Base-by-base conservation (phyloP, 2,329 filamentous ascomycete genomes). In the Fusarium sp. region DNA sequence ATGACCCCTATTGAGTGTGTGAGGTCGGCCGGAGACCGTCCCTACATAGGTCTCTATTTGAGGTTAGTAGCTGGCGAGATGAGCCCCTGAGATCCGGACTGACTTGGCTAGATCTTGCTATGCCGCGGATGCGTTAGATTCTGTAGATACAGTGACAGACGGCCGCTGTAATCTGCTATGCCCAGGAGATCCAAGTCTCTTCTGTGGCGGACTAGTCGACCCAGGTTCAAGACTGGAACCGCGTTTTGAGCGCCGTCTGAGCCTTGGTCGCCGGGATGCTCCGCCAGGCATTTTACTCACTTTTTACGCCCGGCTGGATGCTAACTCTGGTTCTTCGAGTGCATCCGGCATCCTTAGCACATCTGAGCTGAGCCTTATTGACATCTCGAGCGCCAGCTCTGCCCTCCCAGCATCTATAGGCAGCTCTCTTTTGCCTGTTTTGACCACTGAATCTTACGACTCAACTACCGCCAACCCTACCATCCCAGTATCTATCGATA, bases 1-100 rank as follows among this genome's bases (percentile, higher is more conserved):
- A 69, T 71, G 62, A 69, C 66, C 4, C 67, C 68, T 3, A 19
- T 5, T 4, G 34, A 53, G 17, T 71, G 68, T 21, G 54, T 42
- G 26, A 39, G 36, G 7, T 15, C 62, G 17, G 43, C 40, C 3
- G 13, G 8, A 8, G 63, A 63, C 3, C 49, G 31, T 9, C 40
- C 19, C 7, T 65, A 49, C 28, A 39, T 69, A 3, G 66, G 66
- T 7, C 28, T 71, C n/a, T 62, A 56, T 22, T 15, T 40, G 1
- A 57, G 26, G 66, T 70, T 28, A 26, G 40, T 50, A 14, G 11
- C 56, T n/a, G 13, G n/a, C 11, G 8, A 14, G 6, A 24, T 26
- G 7, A 28, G 15, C 6, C 5, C 7, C 4, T 14, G 26, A 11
- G 15, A 44, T 54, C 19, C 19, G 14, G 5, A 7, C 51, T 54